phyloP scores from a whole-genome alignment of 768 basidiomycete genomes.

The Mycena albidolilacea region DNA sequence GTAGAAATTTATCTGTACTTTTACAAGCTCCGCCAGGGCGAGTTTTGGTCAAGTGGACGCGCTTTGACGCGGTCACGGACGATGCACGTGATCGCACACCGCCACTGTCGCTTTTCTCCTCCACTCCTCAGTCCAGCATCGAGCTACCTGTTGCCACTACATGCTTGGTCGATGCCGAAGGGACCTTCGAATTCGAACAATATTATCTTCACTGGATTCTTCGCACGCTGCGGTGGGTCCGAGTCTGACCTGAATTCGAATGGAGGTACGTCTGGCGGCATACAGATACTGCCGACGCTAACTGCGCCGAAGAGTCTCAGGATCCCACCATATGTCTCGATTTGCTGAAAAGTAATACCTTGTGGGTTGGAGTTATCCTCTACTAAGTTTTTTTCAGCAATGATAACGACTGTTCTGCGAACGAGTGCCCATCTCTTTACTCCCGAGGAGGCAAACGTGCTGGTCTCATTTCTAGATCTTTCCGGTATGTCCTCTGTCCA shows the following conservation, averaged over 20 bases:
- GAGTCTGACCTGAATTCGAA: slow-evolving; percentile 27
- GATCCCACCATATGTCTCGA: slow-evolving; percentile 18
- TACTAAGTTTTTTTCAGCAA: slow-evolving; percentile 16
- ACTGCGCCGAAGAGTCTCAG: slow-evolving; percentile 3
- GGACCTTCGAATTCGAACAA: neutral
- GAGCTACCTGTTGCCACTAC: too few species aligned
- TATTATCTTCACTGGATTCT: slow-evolving; percentile 27
- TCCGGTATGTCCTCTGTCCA: slow-evolving; percentile 5
- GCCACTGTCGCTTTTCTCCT: too few species aligned
- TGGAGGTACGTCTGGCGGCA: slow-evolving; percentile 3
- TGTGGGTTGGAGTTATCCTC: too few species aligned
- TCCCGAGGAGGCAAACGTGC: neutral
- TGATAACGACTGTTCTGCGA: slow-evolving; percentile 27
- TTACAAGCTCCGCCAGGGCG: too few species aligned
- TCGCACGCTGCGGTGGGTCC: slow-evolving; percentile 1
- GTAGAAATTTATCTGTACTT: too few species aligned
- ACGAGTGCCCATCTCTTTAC: slow-evolving; percentile 18
- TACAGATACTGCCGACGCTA: neutral
- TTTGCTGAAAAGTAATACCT: slow-evolving; percentile 23
- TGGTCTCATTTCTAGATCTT: slow-evolving; percentile 8
- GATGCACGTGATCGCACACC: too few species aligned
- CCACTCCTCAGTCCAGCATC: too few species aligned
- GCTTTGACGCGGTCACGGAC: too few species aligned
- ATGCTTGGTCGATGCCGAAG: neutral
- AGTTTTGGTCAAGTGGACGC: too few species aligned